Evolutionary conservation across 441 rosid species (phyloP), one percentile per base, ranked within the genome.

Genomic region (Melastoma candidum): DNA sequence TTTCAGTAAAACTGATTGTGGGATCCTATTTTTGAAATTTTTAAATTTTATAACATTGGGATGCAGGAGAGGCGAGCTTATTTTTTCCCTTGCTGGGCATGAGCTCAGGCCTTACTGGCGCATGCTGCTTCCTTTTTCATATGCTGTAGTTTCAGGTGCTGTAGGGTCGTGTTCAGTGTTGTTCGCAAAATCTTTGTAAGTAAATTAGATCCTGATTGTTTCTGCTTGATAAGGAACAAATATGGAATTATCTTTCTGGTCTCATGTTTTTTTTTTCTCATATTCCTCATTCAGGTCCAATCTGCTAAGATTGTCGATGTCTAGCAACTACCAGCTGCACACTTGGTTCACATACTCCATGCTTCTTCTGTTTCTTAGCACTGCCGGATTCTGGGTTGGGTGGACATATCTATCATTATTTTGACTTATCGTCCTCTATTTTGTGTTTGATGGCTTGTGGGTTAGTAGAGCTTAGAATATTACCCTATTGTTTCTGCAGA

Each of bases 161-260:
- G 71, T 88, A 60, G 98, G 98, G 62, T 88, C 98, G 50, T 88
- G 83, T 77, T 92, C 98, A 11, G 98, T 92, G 60, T 73, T 92
- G 71, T 92, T 88, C 57, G 98, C 98, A 60, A 92, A 92, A 79
- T 92, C 98, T 54, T 86, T 92, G 97, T 92, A 72, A 79, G 97
- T 78, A 55, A 41, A 63, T 56, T 53, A 26, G 6, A 17, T 36
- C 41, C 41, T 36, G 8, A 2, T 36, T 36, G 41, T 36, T 36
- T 36, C 6, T 36, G 7, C 41, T 36, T 6, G 43, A 50, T 56
- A 65, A 70, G 51, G 59, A 55, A 43, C 22, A 17, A 7, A 14
- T 48, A 29, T 22, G 6, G 12, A 46, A 59, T 11, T 32, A 53
- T 61, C 41, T 53, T 63, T 50, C 26, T 24, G 9, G 44, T 3